Base-by-base conservation (phyloP, 2,329 filamentous ascomycete genomes). In the Aureobasidium subglaciale region DNA sequence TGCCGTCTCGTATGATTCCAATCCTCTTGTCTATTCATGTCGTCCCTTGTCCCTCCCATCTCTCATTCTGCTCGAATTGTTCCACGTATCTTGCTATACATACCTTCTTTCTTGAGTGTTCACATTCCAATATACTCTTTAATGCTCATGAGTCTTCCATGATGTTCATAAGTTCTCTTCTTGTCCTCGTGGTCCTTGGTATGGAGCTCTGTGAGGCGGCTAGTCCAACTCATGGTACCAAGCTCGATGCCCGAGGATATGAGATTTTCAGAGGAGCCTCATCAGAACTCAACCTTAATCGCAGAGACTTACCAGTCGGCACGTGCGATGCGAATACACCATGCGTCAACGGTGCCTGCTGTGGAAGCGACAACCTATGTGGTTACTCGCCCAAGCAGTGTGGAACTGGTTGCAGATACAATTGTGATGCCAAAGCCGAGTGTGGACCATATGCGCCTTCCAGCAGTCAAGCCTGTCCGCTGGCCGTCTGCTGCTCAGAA, bases 401-500 rank as follows among this genome's bases (percentile, higher is more conserved):
- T 25, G 56, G 56, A 10, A 45, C 20, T 20, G 58, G 58, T 15
- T 61, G 56, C 25, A 29, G 13, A n/a, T 55, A 22, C 15, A 61
- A 59, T 24, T 61, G 58, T 24, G 37, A 59, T 32, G 59, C 57
- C 22, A 56, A 50, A 30, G 59, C 59, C 11, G 50, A 59, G 20
- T 62, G 60, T 45, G 60, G 59, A 1, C 53, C 34, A 25, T 55
- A 57, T 37, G 56, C 49, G 2, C 29, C 15, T 4, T 6, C 22
- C 1, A 43, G 58, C 7, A 30, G 54, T 2, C 29, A 58, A 11
- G 54, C 20, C 10, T 63, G 61, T 37, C 61, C 59, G 7, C 29
- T 62, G 6, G 60, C 61, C 42, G 58, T 58, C 15, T 61, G 60
- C 48, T 62, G 60, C 38, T 53, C 42, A 16, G 11, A 58, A 45